phyloP scores from a whole-genome alignment of 2,329 filamentous ascomycete genomes.

The Metarhizium album region DNA sequence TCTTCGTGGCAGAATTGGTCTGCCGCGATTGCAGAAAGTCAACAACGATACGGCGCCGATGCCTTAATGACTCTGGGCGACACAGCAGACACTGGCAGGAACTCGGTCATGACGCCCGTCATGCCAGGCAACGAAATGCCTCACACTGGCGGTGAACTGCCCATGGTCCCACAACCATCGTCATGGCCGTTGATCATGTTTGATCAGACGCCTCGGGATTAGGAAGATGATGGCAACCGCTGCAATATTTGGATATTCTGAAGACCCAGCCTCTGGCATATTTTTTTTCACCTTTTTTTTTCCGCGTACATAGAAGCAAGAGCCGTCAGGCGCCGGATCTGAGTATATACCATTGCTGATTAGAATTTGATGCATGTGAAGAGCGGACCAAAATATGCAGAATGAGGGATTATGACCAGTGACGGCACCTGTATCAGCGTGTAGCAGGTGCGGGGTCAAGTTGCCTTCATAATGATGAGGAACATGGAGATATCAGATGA shows the following conservation, averaged over 20 bases:
- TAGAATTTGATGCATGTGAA: neutral
- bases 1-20: conserved; percentile 47
- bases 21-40: conserved; percentile 36
- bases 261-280: neutral
- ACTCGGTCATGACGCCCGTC: conserved; percentile 1
- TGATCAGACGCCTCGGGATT: conserved; percentile 13
- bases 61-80: conserved; percentile 36
- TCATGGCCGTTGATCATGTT: conserved; percentile 23
- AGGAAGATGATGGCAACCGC: neutral
- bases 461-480: too few species aligned
- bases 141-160: conserved; percentile 11
- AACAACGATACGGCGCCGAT: conserved; percentile 38
- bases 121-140: conserved; percentile 3
- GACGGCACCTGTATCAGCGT: neutral
- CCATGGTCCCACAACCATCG: conserved; percentile 16
- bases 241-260: neutral
- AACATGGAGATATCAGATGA: neutral
- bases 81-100: conserved; percentile 8
- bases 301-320: neutral
- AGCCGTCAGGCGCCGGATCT: neutral
- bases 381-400: neutral
- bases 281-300: too few species aligned
- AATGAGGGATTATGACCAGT: neutral
- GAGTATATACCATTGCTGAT: neutral
- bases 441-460: neutral